Evolutionary conservation across 148 eudicot species (phyloP), one percentile per base, ranked within the genome.

Genomic region (Selenicereus undatus): DNA sequence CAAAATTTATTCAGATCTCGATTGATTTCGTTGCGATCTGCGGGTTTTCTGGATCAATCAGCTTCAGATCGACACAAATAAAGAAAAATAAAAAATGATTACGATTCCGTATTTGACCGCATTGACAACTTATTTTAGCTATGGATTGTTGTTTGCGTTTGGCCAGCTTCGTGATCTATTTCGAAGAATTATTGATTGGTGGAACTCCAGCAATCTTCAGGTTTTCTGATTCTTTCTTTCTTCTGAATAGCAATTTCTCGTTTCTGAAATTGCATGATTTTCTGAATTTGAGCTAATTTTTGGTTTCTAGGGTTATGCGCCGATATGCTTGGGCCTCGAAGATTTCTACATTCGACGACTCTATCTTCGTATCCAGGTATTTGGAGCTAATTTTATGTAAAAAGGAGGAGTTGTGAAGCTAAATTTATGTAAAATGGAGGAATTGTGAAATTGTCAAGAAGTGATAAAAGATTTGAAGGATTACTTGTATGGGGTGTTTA

Each of bases 91-190:
- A 65, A 90, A 81, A 54, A 96, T 96, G 99, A 93, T 93, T 71
- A 92, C 95, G 17, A 89, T 96, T 78, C 99, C 99, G 0, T 96
- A 96, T 82, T 75, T 96, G 82, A 96, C 99, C 75, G 99, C 98
- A 64, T 88, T 96, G 81, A 84, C 94, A 4, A 96, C 99, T 0
- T 93, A 89, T 80, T 88, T 96, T 86, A 96, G 99, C 85, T 96
- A 96, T 48, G 95, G 90, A 26, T 86, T 96, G 81, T 87, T 96
- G 72, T 93, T 96, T 30, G 91, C 89, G 12, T 93, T 96, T 62
- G 99, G 99, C 74, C 95, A 96, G 54, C 74, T 93, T 5, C 95
- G 97, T 56, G 98, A 93, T 85, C 88, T 92, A 72, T 93, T 96
- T 81, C 86, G 99, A 0, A 90, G 85, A 48, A 70, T 88, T 81